These are phyloP conservation scores for Pythium insidiosum DNA, from an alignment of 352 stramenopile species.

Conservation along the genomic window DNA sequence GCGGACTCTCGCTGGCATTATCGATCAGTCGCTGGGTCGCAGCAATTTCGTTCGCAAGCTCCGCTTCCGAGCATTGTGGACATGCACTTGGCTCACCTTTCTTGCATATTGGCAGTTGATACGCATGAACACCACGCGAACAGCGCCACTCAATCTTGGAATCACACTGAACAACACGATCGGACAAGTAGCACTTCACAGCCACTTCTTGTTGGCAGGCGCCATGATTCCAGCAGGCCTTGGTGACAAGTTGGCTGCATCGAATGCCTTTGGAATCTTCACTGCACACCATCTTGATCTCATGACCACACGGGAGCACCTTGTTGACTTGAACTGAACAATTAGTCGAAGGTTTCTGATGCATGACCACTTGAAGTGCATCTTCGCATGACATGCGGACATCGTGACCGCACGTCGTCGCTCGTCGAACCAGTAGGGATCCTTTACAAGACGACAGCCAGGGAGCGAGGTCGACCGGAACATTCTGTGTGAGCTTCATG, in stretches of 20 bases:
- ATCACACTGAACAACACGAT: conserved; percentile 22
- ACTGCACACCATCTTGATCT: conserved; percentile 28
- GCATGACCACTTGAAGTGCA: not conserved
- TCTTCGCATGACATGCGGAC: not conserved
- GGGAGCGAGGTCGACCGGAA: too few species aligned
- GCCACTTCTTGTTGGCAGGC: conserved; percentile 27
- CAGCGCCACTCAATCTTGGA: conserved; percentile 36
- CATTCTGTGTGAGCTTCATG: too few species aligned
- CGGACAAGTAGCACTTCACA: conserved; percentile 12
- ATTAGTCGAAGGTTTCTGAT: not conserved
- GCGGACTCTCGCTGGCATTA: too few species aligned
- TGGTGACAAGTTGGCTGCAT: conserved; percentile 30
- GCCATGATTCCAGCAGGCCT: conserved; percentile 52
- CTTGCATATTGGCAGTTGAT: conserved; percentile 33
- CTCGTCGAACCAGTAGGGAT: conserved; percentile 28
- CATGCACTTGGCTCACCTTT: conserved; percentile 39
- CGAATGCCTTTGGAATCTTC: conserved; percentile 18
- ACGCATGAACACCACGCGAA: conserved; percentile 20
- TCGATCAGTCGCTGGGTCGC: conserved; percentile 1
- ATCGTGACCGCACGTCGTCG: conserved; percentile 44
- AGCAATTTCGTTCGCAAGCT: conserved; percentile 22
- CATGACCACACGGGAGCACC: conserved; percentile 29
- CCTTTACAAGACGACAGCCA: conserved; percentile 10
- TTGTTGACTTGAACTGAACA: conserved; percentile 27
- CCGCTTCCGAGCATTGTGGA: conserved; percentile 29